Percentiles rank a stretch among this genome's conserved stretches.
phyloP scores from a whole-genome alignment of 257 asterid genomes.

The Coffea canephora region DNA sequence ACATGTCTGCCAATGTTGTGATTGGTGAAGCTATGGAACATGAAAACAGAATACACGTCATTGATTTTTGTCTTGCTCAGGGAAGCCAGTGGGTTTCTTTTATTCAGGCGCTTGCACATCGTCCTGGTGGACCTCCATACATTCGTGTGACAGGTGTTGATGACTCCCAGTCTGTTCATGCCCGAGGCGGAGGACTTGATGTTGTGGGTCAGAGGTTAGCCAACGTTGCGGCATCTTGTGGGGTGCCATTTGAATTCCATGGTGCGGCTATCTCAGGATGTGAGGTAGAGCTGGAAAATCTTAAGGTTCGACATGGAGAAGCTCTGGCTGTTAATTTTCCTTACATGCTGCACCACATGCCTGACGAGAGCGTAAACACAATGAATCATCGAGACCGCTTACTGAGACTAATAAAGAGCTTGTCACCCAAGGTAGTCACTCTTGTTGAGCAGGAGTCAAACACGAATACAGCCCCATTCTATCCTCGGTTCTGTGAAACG shows the following conservation, averaged over 20 bases:
- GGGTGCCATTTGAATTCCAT: conserved; percentile 78
- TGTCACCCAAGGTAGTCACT: conserved; percentile 81
- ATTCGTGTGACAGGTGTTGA: conserved; percentile 60
- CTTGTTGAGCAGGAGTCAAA: conserved; percentile 89
- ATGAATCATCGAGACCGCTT: conserved; percentile 78
- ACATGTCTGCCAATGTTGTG: conserved; percentile 66
- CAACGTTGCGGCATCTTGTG: conserved; percentile 54
- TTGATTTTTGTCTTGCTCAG: conserved; percentile 90
- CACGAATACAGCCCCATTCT: conserved; percentile 73
- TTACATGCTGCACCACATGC: conserved; percentile 86
- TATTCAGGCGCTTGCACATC: conserved; percentile 39
- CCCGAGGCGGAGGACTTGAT: conserved; percentile 89
- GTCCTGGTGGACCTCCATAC: conserved; percentile 54
- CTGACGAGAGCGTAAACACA: conserved; percentile 90
- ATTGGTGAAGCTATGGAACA: conserved; percentile 74
- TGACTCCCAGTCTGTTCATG: conserved; percentile 65
- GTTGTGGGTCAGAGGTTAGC: conserved; percentile 65
- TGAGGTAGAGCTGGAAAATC: conserved; percentile 57
- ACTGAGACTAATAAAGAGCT: conserved; percentile 61
- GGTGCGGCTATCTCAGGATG: conserved; percentile 74
- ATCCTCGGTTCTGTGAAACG: conserved; percentile 66
- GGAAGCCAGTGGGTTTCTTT: conserved; percentile 91
- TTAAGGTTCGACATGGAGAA: conserved; percentile 56
- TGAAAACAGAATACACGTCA: conserved; percentile 66
- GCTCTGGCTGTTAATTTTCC: conserved; percentile 90